Conservation (phyloP, 371 early-diverging fungal species). For the Circinella umbellata region DNA sequence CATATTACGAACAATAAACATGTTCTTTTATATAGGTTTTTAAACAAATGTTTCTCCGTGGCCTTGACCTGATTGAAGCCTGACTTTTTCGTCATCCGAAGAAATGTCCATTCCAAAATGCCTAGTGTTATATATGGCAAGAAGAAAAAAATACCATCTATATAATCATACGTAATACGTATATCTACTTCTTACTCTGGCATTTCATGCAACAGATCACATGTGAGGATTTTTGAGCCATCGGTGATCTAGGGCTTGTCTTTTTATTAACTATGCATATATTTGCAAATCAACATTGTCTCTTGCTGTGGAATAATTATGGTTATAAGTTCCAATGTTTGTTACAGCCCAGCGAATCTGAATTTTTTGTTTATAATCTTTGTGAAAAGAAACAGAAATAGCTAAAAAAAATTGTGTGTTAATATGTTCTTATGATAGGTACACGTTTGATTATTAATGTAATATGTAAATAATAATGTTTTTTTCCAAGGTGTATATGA, state of each 20-base stretch:
- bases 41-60: not conserved
- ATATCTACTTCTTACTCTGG: too few relatives aligned
- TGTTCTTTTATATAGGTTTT: slow-evolving; percentile 10
- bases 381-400: slow-evolving; percentile 19
- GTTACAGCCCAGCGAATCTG: slow-evolving; percentile 15
- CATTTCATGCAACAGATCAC: slow-evolving; percentile 19
- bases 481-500: too few relatives aligned
- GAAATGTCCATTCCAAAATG: slow-evolving; percentile 10
- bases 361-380: not conserved
- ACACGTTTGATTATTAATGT: too few relatives aligned
- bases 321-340: not conserved
- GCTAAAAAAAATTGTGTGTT: not conserved
- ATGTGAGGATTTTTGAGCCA: not conserved
- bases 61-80: not conserved
- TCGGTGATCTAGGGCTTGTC: slow-evolving; percentile 12
- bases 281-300: slow-evolving; percentile 24
- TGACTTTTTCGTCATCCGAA: slow-evolving; percentile 2
- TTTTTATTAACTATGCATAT: slow-evolving; percentile 1
- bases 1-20: slow-evolving; percentile 13
- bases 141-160: not conserved
- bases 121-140: slow-evolving; percentile 9
- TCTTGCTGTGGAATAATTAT: slow-evolving; percentile 17
- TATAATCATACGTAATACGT: not conserved
- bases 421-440: too few relatives aligned
- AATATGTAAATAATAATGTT: too few relatives aligned